Evolutionary conservation across 768 basidiomycete species (phyloP), one percentile per base, ranked within the genome.

Genomic region (Brasilioporus rufonigricans): DNA sequence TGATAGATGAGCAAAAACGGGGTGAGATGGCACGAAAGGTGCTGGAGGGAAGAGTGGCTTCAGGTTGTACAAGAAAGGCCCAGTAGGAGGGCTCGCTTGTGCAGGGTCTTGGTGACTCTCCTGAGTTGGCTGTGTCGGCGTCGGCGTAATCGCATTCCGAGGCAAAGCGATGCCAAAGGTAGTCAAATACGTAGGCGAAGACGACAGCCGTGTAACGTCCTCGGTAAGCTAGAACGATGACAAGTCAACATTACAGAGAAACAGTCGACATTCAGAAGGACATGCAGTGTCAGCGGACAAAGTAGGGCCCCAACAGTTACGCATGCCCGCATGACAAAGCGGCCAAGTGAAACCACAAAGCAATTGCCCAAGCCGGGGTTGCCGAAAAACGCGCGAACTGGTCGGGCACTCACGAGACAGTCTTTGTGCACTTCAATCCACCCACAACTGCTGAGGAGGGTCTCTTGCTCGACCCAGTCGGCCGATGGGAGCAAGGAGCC

Each of bases 381-480:
- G 23, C 19, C 39, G 45, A 50, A 39, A 41, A 41, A 39, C 39
- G 6, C 14, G 40, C 19, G 38, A 53, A 44, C 21, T 7, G 48
- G 44, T 33, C 10, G 29, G 47, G 35, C 29, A 81, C 89, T 79
- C 71, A 91, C 89, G 71, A 89, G 65, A 63, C 84, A 86, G 48
- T 77, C 74, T 50, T 77, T 78, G 63, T 85, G 77, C 19, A 91
- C 79, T 61, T 91, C 84, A 56, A 92, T 78, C 87, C 87, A 90
- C 12, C 89, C 90, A 50, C 66, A 81, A 32, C 75, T 70, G 60
- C 84, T 86, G 70, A 82, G 82, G 70, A 91, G 74, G 48, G 83
- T 73, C 64, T 89, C 87, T 47, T 81, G 78, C 71, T 91, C 89
- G 7, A 83, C 83, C 86, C 87, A 91, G 43, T 89, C 87, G 49